Evolutionary conservation across 2,329 filamentous ascomycete species (phyloP).

Genomic region (Teratosphaeria nubilosa): DNA sequence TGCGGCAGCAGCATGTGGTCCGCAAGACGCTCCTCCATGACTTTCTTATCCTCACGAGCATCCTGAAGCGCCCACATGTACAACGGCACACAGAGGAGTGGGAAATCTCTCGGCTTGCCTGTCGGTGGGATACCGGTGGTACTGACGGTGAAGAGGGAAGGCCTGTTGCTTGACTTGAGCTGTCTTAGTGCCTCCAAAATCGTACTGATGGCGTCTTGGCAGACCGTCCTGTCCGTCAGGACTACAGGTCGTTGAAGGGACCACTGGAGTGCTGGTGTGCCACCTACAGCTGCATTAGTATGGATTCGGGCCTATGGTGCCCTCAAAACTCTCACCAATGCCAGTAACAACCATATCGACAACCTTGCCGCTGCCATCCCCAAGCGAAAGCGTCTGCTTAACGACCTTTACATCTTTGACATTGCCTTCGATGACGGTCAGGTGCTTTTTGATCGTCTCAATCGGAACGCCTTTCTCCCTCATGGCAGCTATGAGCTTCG

Average conservation of each 20-base stretch:
- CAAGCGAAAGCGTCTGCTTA: constrained; percentile 26
- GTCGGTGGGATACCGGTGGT: constrained; percentile 28
- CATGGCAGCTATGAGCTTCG: constrained; percentile 39
- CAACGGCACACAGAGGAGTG: constrained; percentile 21
- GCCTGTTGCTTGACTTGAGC: constrained; percentile 14
- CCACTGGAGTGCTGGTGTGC: constrained; percentile 19
- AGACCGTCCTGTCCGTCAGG: constrained; percentile 26
- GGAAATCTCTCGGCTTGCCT: constrained; percentile 27
- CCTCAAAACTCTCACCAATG: constrained; percentile 28
- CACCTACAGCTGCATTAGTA: not conserved
- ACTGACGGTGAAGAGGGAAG: constrained; percentile 24
- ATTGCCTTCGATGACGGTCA: constrained; percentile 41
- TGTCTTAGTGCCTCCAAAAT: constrained; percentile 23
- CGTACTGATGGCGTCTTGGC: constrained; percentile 21
- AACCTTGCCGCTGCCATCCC: constrained; percentile 9
- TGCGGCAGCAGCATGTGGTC: constrained; percentile 13
- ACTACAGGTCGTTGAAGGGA: constrained; percentile 21
- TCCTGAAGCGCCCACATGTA: constrained; percentile 27
- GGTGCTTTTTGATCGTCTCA: constrained; percentile 26
- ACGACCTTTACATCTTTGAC: constrained; percentile 34
- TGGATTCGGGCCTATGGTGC: not conserved
- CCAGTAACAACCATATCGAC: constrained; percentile 39
- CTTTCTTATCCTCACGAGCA: constrained; percentile 32
- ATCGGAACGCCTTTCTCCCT: constrained; percentile 29
- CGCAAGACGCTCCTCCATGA: constrained; percentile 25